Base-by-base conservation (phyloP, 2,329 filamentous ascomycete genomes). In the Eurotiales sp. region DNA sequence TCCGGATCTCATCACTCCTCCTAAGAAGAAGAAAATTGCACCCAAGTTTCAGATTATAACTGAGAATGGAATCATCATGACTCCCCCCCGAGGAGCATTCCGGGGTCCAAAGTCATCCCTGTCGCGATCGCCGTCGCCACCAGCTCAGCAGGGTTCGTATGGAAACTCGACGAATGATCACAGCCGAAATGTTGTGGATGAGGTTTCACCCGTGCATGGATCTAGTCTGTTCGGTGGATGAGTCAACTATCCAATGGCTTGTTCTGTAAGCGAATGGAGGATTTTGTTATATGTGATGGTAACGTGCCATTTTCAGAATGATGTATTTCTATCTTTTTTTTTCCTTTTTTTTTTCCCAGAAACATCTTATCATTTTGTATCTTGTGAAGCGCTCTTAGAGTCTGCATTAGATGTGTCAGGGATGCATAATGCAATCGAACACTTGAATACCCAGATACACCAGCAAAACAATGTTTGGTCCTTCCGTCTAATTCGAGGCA, bases 11-110 rank as follows among this genome's bases (percentile, higher is more conserved):
- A 51, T 48, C 25, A 53, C 55, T 17, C 56, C 50, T 2, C 47
- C 54, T 1, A 61, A 59, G 43, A 51, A 58, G 49, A 57, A 47
- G n/a, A 61, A 50, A 32, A 32, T 41, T 3, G 40, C 45, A 2
- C n/a, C 52, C 1, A 48, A 25, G 5, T 25, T 55, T 37, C 50
- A 48, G 15, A 55, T 60, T 14, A 40, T 56, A 12, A 53, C 53
- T 7, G 52, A 56, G 17, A 54, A 59, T 45, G 62, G 58, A 14
- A 44, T 53, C 15, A 34, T 51, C 11, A 48, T 55, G 47, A 48
- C 54, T 46, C 51, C 51, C 2, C 51, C 51, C 15, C 23, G 46
- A 36, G 12, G 30, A 39, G 29, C 51, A n/a, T n/a, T n/a, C n/a
- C n/a, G n/a, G n/a, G n/a, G n/a, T n/a, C n/a, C n/a, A n/a, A n/a